phyloP scores from a whole-genome alignment of 2,329 filamentous ascomycete species.

The Cytospora chrysosperma region DNA sequence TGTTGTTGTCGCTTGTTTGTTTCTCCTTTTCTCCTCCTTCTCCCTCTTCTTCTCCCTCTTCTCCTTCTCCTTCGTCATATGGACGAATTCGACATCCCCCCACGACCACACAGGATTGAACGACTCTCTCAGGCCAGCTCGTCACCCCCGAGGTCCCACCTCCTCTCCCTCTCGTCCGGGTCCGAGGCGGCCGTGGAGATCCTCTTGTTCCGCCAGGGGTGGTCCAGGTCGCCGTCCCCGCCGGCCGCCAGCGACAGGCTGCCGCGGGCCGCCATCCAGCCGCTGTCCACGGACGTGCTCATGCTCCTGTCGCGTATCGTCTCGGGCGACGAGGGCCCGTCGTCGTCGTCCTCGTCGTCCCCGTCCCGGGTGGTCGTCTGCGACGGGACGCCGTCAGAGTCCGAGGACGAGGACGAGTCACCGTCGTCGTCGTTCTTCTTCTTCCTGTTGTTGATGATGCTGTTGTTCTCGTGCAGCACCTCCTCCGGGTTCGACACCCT shows the following conservation, averaged over 20 bases:
- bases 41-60: too few relatives aligned
- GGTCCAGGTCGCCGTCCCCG: conserved; percentile 12
- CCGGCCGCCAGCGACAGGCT: conserved; percentile 14
- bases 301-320: conserved; percentile 22
- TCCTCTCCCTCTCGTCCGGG: conserved; percentile 22
- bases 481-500: conserved; percentile 35
- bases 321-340: conserved; percentile 14
- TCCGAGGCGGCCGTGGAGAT: conserved; percentile 26
- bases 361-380: conserved; percentile 22
- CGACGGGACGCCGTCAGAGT: conserved; percentile 16
- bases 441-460: too few relatives aligned
- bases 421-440: too few relatives aligned
- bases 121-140: conserved; percentile 1
- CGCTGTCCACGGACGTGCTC: conserved; percentile 15
- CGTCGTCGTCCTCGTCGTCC: conserved; percentile 27
- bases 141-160: conserved; percentile 20
- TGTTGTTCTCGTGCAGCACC: conserved; percentile 32
- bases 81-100: too few relatives aligned
- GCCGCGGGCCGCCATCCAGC: conserved; percentile 8
- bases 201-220: conserved; percentile 10
- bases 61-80: too few relatives aligned
- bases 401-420: conserved; percentile 22
- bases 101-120: not conserved
- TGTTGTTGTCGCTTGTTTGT: not conserved
- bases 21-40: too few relatives aligned